These are phyloP conservation scores for Fusarium succisae DNA, from an alignment of 2,329 filamentous ascomycete species.

Conservation along the genomic window DNA sequence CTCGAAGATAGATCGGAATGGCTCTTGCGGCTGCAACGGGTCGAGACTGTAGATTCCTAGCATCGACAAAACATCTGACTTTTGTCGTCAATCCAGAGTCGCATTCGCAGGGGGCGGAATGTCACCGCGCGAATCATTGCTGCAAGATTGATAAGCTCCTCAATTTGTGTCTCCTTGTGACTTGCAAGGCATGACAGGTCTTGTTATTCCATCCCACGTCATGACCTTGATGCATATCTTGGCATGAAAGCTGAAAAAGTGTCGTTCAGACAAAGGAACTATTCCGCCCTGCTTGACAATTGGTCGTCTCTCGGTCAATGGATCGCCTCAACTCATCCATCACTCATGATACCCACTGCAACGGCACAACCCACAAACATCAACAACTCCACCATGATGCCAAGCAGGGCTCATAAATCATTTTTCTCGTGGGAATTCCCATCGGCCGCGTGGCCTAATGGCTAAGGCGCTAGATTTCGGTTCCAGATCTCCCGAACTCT, in stretches of 20 bases:
- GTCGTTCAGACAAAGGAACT: neutral
- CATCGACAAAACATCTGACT: neutral
- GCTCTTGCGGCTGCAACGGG: slow-evolving; percentile 25
- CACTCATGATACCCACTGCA: slow-evolving; percentile 3
- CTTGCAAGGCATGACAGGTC: neutral
- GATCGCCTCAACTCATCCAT: neutral
- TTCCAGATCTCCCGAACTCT: slow-evolving; percentile 12
- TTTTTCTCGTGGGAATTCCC: neutral
- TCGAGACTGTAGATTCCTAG: neutral
- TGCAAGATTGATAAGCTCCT: slow-evolving; percentile 33
- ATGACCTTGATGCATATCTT: neutral
- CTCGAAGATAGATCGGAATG: slow-evolving; percentile 35
- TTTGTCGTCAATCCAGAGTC: neutral
- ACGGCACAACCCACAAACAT: neutral
- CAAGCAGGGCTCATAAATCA: neutral
- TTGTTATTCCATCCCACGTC: neutral
- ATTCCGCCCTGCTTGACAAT: slow-evolving; percentile 4
- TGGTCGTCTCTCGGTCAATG: neutral
- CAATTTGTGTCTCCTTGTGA: neutral
- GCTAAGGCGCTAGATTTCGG: slow-evolving; percentile 40
- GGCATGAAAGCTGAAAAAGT: neutral
- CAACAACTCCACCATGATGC: slow-evolving; percentile 4
- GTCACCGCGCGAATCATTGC: slow-evolving; percentile 15
- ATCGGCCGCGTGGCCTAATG: slow-evolving; percentile 40
- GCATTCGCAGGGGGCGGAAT: neutral